Conservation (phyloP, 2,329 filamentous ascomycete genomes). For the Phaeosphaeriaceae sp. region DNA sequence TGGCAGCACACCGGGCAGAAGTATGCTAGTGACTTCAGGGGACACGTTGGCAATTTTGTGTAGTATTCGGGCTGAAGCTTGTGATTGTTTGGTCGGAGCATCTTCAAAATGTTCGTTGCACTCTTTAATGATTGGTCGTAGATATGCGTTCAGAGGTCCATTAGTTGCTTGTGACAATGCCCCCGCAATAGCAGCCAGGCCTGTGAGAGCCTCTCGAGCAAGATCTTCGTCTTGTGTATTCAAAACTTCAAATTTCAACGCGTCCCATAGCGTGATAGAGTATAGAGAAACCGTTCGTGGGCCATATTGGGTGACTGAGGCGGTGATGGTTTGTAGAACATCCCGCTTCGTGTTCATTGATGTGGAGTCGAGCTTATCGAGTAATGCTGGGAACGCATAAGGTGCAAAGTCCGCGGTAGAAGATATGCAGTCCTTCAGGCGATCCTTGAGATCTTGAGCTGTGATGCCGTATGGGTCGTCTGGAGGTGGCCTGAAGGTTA, state of each 20-base stretch:
- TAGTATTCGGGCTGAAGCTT: conserved; percentile 67
- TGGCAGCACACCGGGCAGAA: conserved; percentile 64
- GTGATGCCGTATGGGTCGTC: conserved; percentile 74
- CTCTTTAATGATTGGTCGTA: conserved; percentile 68
- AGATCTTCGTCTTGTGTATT: conserved; percentile 71
- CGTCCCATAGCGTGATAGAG: conserved; percentile 70
- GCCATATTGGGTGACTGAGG: conserved; percentile 66
- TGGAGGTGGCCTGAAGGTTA: conserved; percentile 72
- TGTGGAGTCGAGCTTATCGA: conserved; percentile 73
- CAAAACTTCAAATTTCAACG: conserved; percentile 72
- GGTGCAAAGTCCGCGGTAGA: conserved; percentile 69
- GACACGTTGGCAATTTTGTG: conserved; percentile 63
- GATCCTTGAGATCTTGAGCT: conserved; percentile 69
- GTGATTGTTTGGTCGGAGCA: conserved; percentile 71
- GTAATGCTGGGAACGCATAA: conserved; percentile 68
- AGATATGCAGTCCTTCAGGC: conserved; percentile 68
- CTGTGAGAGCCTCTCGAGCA: conserved; percentile 63
- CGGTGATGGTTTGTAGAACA: conserved; percentile 66
- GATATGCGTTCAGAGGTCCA: conserved; percentile 59
- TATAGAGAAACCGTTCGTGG: conserved; percentile 65
- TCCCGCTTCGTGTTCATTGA: conserved; percentile 73
- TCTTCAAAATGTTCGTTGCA: conserved; percentile 72
- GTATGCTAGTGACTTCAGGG: conserved; percentile 59
- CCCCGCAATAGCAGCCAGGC: conserved; percentile 61
- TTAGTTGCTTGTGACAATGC: conserved; percentile 59